These are phyloP conservation scores for Pseudocercospora fuligena DNA, from an alignment of 2,329 filamentous ascomycete species.

Conservation along the genomic window DNA sequence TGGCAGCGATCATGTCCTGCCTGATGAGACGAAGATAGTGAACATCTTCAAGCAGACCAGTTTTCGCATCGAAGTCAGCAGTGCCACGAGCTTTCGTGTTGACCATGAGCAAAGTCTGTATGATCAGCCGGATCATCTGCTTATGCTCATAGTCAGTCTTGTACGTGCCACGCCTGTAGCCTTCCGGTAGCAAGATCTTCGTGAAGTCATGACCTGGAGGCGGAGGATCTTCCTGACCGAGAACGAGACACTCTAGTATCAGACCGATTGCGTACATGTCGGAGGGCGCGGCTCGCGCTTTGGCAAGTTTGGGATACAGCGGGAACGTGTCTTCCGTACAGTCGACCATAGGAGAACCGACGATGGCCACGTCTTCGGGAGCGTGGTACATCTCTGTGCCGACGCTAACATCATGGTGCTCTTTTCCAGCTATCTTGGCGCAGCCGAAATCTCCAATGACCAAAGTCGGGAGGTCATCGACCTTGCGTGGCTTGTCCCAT, in stretches of 20 bases:
- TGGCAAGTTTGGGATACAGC: background rate
- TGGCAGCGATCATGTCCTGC: constrained; percentile 3
- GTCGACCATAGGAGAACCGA: background rate
- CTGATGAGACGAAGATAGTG: background rate
- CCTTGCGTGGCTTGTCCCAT: constrained; percentile 7
- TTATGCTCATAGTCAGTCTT: background rate
- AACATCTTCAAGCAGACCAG: constrained; percentile 1
- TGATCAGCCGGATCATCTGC: background rate
- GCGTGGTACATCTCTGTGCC: background rate
- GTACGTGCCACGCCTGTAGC: background rate
- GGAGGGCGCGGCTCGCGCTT: background rate
- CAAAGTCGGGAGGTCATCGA: constrained; percentile 3
- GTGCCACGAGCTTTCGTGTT: background rate
- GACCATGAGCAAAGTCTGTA: background rate
- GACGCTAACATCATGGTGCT: background rate
- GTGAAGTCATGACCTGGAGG: background rate
- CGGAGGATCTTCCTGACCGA: background rate
- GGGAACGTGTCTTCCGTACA: background rate
- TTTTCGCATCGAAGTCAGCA: background rate
- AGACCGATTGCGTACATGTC: background rate
- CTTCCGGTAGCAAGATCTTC: background rate
- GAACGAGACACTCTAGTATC: background rate
- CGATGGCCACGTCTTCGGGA: background rate
- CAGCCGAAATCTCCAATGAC: constrained; percentile 18
- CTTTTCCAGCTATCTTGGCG: background rate